Evolutionary conservation across 2,329 filamentous ascomycete species (phyloP).

Genomic region (Ophiostoma montium): DNA sequence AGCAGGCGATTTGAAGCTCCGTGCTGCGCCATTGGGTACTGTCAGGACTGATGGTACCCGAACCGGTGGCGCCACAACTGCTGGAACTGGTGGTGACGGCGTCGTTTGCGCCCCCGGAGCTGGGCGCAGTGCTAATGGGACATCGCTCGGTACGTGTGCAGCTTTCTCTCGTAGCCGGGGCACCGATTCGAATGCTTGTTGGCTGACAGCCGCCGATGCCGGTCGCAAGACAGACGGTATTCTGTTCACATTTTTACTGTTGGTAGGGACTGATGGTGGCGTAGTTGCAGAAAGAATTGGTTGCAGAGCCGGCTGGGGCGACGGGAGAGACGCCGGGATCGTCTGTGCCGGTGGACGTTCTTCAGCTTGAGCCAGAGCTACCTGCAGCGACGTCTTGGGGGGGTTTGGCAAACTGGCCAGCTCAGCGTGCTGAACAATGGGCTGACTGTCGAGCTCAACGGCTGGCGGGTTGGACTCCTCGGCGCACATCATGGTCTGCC

Average conservation of each 20-base stretch:
- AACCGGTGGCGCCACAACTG: not conserved
- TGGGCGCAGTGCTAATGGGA: slow-evolving; percentile 1
- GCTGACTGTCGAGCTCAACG: slow-evolving; percentile 28
- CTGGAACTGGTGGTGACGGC: not conserved
- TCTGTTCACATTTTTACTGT: not conserved
- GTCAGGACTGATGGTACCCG: not conserved
- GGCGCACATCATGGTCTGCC: slow-evolving; percentile 25
- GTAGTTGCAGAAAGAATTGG: not conserved
- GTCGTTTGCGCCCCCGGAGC: not conserved
- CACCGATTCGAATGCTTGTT: not conserved
- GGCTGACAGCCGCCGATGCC: not conserved
- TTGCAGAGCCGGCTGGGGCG: not conserved
- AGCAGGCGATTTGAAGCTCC: not conserved
- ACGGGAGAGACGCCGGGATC: too few species aligned
- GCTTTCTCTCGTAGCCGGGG: not conserved
- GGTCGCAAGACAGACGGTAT: not conserved
- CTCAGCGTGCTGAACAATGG: slow-evolving; percentile 23
- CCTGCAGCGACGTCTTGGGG: not conserved
- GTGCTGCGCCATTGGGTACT: not conserved
- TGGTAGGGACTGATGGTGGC: not conserved
- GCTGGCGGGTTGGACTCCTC: slow-evolving; percentile 30
- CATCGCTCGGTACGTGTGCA: not conserved
- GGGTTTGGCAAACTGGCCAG: slow-evolving; percentile 22
- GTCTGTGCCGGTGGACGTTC: too few species aligned
- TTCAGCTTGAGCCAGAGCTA: not conserved